A percentile compares a stretch with the other conserved stretches of the same genome.
Conservation (phyloP, 805 yeast genomes). For the Metschnikowia continentalis region DNA sequence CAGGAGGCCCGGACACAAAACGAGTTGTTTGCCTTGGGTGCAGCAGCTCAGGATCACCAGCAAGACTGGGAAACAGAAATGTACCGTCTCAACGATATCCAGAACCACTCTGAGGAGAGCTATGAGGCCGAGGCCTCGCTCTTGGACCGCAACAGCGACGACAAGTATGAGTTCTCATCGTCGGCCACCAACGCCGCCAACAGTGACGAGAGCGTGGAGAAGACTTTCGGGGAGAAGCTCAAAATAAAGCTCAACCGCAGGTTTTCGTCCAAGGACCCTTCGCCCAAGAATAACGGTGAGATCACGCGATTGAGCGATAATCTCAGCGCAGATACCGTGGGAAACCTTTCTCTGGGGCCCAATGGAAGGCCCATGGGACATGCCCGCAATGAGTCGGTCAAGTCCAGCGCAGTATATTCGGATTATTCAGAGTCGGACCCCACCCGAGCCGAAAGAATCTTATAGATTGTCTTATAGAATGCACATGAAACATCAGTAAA, state of each 20-base stretch:
- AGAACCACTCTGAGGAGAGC: slow-evolving; percentile 4
- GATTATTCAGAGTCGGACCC: slow-evolving; percentile 12
- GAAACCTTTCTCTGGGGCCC: slow-evolving; percentile 5
- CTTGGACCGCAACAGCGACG: background rate
- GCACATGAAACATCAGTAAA: background rate
- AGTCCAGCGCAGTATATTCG: slow-evolving; percentile 14
- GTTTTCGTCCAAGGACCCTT: slow-evolving; percentile 1
- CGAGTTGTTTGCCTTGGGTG: slow-evolving; percentile 20
- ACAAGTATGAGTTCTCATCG: slow-evolving; percentile 1
- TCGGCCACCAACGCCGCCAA: background rate
- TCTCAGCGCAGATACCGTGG: slow-evolving; percentile 5
- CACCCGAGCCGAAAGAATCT: slow-evolving; percentile 12
- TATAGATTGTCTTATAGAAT: slow-evolving; percentile 7
- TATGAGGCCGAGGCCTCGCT: slow-evolving; percentile 1
- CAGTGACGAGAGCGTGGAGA: slow-evolving; percentile 1
- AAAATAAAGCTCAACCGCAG: slow-evolving; percentile 11
- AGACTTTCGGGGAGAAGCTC: slow-evolving; percentile 14
- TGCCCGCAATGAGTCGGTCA: slow-evolving; percentile 8
- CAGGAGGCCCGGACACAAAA: slow-evolving; percentile 12
- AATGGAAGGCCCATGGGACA: slow-evolving; percentile 9
- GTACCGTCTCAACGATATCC: slow-evolving; percentile 41
- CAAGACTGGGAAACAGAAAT: slow-evolving; percentile 69
- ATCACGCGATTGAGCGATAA: slow-evolving; percentile 17
- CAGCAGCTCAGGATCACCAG: slow-evolving; percentile 49
- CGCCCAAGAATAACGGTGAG: background rate